Evolutionary conservation across 805 yeast species (phyloP), one percentile per base, ranked within the genome.

Genomic region (Maudiozyma barnettii): DNA sequence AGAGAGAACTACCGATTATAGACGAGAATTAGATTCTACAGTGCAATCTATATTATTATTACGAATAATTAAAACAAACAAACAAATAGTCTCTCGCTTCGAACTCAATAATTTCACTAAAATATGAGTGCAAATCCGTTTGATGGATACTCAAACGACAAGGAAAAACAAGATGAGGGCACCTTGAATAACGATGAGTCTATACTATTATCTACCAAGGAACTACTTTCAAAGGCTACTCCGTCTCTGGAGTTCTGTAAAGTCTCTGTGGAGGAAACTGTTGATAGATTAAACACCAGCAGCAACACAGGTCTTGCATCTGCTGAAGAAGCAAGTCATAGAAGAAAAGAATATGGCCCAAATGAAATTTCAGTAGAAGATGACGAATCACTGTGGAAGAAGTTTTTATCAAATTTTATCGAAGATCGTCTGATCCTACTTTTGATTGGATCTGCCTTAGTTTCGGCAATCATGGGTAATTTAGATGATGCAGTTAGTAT

Each of bases 401-500:
- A 87, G 63, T 93, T 93, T 57, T 45, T 88, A 10, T 73, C 82
- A 51, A 87, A 82, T 46, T 93, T 93, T 60, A 81, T 86, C 57
- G 90, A 85, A 56, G 96, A 93, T 67, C 97, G 96, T 19, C 73
- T 93, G 68, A 91, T 93, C 54, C 70, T 93, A 55, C 70, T 93
- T 49, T 74, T 93, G 57, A 85, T 90, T 39, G 97, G 93, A 0
- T 88, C 97, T 1, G 97, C 99, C 0, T 77, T 76, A 2, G 74
- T 93, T 36, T 82, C 93, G 52, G 84, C 93, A 56, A 66, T 86
- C 58, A 87, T 93, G 95, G 96, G 96, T 19, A 93, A 93, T 66
- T 79, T 81, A 31, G 97, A 93, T 63, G 99, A 93, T 65, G 95
- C 98, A 1, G 71, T 93, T 16, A 82, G 95, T 54, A 93, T 93